Evolutionary conservation across 2,329 filamentous ascomycete genomes (phyloP).

Genomic region (Fusarium sp.): DNA sequence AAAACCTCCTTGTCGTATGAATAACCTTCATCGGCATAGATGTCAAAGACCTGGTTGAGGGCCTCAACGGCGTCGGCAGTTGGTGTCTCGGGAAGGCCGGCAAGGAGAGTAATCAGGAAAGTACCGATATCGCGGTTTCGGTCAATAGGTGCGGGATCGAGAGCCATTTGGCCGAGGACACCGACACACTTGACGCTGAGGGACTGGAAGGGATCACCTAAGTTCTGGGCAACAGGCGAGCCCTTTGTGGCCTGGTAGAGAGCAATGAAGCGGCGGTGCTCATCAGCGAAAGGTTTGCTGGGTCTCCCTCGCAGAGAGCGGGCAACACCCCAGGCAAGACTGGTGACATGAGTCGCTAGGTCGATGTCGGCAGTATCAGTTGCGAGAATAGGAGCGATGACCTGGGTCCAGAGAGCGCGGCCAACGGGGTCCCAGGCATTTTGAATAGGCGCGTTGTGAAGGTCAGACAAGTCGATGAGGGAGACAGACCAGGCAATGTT

Average conservation of each 20-base stretch:
- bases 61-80: constrained; percentile 69
- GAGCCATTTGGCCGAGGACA: constrained; percentile 69
- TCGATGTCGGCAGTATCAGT: constrained; percentile 68
- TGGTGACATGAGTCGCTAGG: constrained; percentile 69
- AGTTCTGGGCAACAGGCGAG: constrained; percentile 36
- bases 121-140: constrained; percentile 70
- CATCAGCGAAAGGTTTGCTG: constrained; percentile 58
- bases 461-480: constrained; percentile 64
- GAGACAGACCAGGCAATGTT: constrained; percentile 74
- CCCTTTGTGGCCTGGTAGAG: constrained; percentile 67
- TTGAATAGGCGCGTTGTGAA: constrained; percentile 60
- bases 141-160: constrained; percentile 59
- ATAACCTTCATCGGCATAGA: constrained; percentile 69
- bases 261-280: constrained; percentile 70
- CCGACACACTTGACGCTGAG: constrained; percentile 73
- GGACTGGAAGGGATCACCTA: constrained; percentile 65
- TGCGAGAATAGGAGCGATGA: constrained; percentile 64
- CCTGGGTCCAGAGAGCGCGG: constrained; percentile 64
- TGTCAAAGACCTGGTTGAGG: constrained; percentile 71
- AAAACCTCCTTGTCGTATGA: constrained; percentile 69
- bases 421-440: constrained; percentile 63
- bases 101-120: constrained; percentile 66
- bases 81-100: constrained; percentile 59
- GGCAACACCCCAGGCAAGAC: constrained; percentile 71
- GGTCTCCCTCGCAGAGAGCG: constrained; percentile 59